Conservation (phyloP, 257 asterid species). For the Plantago major region DNA sequence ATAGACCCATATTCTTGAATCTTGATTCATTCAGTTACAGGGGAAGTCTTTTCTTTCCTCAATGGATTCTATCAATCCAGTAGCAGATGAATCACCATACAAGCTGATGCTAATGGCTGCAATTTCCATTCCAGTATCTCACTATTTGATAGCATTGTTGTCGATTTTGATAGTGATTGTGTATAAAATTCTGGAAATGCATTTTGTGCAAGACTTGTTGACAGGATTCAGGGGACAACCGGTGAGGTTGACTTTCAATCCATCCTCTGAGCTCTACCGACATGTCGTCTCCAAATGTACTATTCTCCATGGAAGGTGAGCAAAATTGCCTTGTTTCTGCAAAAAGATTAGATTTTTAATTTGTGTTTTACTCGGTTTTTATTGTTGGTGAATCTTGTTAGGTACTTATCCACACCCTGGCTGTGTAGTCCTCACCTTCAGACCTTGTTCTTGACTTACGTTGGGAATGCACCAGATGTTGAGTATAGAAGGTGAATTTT, state of each 20-base stretch:
- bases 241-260: conserved; percentile 46
- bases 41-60: neutral
- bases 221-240: conserved; percentile 71
- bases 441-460: neutral
- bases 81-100: conserved; percentile 19
- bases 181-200: conserved; percentile 65
- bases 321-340: neutral
- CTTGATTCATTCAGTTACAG: neutral
- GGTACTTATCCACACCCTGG: conserved; percentile 13
- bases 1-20: too few species aligned
- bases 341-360: neutral
- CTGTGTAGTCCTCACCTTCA: conserved; percentile 13
- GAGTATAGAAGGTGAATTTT: conserved; percentile 4
- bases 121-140: conserved; percentile 44
- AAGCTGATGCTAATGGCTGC: conserved; percentile 43
- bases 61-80: conserved; percentile 30
- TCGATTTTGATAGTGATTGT: conserved; percentile 34
- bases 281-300: conserved; percentile 62
- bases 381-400: neutral
- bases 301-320: conserved; percentile 66
- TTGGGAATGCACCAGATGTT: conserved; percentile 9
- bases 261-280: conserved; percentile 48
- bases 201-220: conserved; percentile 51
- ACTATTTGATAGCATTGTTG: conserved; percentile 36
- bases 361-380: neutral